Evolutionary conservation across 371 early-diverging fungal genomes (phyloP).

Genomic region (Rhizopus arrhizus): DNA sequence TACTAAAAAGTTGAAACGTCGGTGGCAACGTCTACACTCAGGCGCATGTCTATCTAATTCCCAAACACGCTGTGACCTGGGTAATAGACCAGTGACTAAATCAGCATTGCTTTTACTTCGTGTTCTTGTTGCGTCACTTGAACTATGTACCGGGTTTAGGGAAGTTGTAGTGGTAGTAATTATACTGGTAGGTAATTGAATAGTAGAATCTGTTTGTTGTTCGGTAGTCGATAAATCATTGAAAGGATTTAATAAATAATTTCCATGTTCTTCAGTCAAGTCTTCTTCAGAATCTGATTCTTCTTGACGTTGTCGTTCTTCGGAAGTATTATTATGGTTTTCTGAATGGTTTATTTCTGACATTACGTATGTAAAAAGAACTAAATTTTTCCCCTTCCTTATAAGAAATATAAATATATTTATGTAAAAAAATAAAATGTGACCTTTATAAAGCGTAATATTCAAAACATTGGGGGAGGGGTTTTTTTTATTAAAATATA

Average conservation of each 20-base stretch:
- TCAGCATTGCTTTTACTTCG: slow-evolving; percentile 19
- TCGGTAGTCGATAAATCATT: background rate
- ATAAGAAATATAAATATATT: background rate
- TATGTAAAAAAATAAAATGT: background rate
- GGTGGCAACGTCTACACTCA: slow-evolving; percentile 62
- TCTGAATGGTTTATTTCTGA: background rate
- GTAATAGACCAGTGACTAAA: slow-evolving; percentile 6
- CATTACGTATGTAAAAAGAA: slow-evolving; percentile 1
- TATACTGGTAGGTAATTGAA: background rate
- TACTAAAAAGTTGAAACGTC: slow-evolving; percentile 63
- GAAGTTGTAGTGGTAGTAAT: too few relatives aligned
- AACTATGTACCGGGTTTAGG: background rate
- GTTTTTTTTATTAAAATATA: too few relatives aligned
- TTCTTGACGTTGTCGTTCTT: background rate
- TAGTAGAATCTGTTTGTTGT: background rate
- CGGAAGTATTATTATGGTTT: background rate
- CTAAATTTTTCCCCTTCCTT: background rate
- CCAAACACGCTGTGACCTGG: slow-evolving; percentile 53
- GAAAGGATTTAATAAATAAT: background rate
- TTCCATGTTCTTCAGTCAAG: slow-evolving; percentile 17
- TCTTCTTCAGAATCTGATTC: slow-evolving; percentile 26
- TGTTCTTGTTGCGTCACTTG: slow-evolving; percentile 4
- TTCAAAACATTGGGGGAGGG: too few relatives aligned
- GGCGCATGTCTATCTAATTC: slow-evolving; percentile 65
- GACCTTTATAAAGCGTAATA: background rate